Evolutionary conservation across 108 stramenopile species (phyloP).

Genomic region (Seminavis robusta): DNA sequence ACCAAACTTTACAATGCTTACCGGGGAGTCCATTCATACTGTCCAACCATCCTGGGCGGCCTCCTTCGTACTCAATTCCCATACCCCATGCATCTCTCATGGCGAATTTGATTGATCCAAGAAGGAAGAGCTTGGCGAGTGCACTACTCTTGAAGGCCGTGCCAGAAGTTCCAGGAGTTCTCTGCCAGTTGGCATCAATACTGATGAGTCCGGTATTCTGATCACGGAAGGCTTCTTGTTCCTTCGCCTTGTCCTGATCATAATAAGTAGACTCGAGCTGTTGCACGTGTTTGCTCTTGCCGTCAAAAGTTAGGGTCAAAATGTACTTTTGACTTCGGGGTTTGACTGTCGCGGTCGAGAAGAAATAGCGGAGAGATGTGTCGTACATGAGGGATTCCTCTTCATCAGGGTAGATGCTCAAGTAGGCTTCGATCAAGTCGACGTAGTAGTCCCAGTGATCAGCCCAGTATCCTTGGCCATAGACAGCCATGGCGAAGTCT

Average conservation of each 20-base stretch:
- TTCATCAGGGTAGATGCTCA: slow-evolving; percentile 90
- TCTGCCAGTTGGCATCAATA: slow-evolving; percentile 89
- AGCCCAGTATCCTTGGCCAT: slow-evolving; percentile 86
- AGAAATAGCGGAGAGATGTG: slow-evolving; percentile 82
- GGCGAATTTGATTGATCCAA: slow-evolving; percentile 86
- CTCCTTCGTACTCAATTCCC: slow-evolving; percentile 96
- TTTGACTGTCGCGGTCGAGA: slow-evolving; percentile 84
- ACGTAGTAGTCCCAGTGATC: slow-evolving; percentile 92
- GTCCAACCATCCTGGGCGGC: slow-evolving; percentile 95
- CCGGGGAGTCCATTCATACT: slow-evolving; percentile 97
- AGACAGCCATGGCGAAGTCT: slow-evolving; percentile 76
- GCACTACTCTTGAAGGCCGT: slow-evolving; percentile 69
- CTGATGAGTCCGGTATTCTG: slow-evolving; percentile 70
- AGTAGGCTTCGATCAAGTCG: slow-evolving; percentile 87
- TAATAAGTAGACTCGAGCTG: slow-evolving; percentile 85
- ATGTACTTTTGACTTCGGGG: slow-evolving; percentile 89
- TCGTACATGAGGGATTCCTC: slow-evolving; percentile 92
- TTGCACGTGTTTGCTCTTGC: slow-evolving; percentile 72
- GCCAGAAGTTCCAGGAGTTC: slow-evolving; percentile 51
- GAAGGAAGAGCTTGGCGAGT: slow-evolving; percentile 67
- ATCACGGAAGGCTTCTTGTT: slow-evolving; percentile 78
- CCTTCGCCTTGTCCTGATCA: slow-evolving; percentile 64
- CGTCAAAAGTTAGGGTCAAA: slow-evolving; percentile 79
- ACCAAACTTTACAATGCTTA: slow-evolving; percentile 13
- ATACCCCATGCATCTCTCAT: slow-evolving; percentile 95